These are phyloP conservation scores for Globisporangium splendens DNA, from an alignment of 352 stramenopile species.

Conservation along the genomic window DNA sequence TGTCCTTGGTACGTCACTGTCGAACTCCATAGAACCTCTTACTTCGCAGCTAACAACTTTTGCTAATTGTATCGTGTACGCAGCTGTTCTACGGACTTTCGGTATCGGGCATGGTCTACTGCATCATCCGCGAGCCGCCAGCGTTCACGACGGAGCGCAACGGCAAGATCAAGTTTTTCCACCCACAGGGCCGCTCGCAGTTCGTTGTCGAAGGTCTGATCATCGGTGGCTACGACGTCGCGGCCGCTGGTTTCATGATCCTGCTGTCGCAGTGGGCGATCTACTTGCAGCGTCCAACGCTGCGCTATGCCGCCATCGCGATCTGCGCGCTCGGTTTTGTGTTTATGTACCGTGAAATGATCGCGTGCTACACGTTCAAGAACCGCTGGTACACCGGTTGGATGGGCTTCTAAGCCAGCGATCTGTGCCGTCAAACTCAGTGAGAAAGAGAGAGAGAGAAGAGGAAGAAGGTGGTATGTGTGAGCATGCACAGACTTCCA, in stretches of 20 bases:
- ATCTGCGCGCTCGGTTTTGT: slow-evolving; percentile 65
- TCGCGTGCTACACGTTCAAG: slow-evolving; percentile 82
- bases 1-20: slow-evolving; percentile 52
- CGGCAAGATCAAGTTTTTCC: slow-evolving; percentile 85
- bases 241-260: slow-evolving; percentile 68
- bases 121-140: slow-evolving; percentile 85
- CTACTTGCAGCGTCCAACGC: slow-evolving; percentile 52
- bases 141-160: slow-evolving; percentile 67
- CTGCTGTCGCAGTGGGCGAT: slow-evolving; percentile 81
- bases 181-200: slow-evolving; percentile 77
- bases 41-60: too few species aligned
- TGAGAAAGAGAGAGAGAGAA: too few species aligned
- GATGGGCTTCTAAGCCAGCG: slow-evolving; percentile 62
- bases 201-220: slow-evolving; percentile 85
- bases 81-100: slow-evolving; percentile 85
- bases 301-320: slow-evolving; percentile 59
- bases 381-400: slow-evolving; percentile 87
- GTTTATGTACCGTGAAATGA: slow-evolving; percentile 85
- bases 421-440: too few species aligned
- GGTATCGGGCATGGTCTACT: slow-evolving; percentile 88
- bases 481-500: too few species aligned
- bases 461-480: too few species aligned
- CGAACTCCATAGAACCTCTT: too few species aligned
- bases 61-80: neutral
- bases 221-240: slow-evolving; percentile 65